These are phyloP conservation scores for Strobilomyces confusus DNA, from an alignment of 768 basidiomycete species.

Conservation along the genomic window DNA sequence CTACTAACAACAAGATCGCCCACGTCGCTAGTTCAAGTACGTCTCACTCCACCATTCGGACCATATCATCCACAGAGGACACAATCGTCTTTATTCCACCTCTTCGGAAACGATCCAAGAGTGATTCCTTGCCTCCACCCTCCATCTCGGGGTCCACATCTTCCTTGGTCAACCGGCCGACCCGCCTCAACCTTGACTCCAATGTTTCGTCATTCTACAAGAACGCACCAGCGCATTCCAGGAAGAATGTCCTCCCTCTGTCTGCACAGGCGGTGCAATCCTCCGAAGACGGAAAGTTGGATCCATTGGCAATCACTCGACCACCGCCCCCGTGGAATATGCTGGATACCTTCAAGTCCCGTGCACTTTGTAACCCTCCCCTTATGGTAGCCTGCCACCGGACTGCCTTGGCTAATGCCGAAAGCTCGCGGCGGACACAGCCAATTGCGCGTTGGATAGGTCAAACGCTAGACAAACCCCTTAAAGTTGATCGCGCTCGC, in stretches of 20 bases:
- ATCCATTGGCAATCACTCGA: slow-evolving; percentile 27
- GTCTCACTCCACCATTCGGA: not conserved
- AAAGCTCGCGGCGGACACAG: not conserved
- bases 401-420: not conserved
- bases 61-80: slow-evolving; percentile 8
- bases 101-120: slow-evolving; percentile 2
- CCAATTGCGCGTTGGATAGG: not conserved
- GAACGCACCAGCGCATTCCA: not conserved
- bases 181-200: not conserved
- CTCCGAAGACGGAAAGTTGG: slow-evolving; percentile 5
- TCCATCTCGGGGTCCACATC: not conserved
- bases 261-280: slow-evolving; percentile 18
- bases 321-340: slow-evolving; percentile 26
- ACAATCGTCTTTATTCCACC: slow-evolving; percentile 20
- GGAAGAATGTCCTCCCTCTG: slow-evolving; percentile 15
- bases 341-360: not conserved
- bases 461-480: slow-evolving; percentile 4
- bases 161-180: not conserved
- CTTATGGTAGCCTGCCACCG: not conserved
- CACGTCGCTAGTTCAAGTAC: not conserved
- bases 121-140: not conserved
- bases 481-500: slow-evolving; percentile 23
- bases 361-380: not conserved
- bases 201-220: slow-evolving; percentile 20
- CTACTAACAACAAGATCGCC: slow-evolving; percentile 1